Evolutionary conservation across 495 filamentous ascomycete genomes (phyloP).

Genomic region (Rusavskia elegans): DNA sequence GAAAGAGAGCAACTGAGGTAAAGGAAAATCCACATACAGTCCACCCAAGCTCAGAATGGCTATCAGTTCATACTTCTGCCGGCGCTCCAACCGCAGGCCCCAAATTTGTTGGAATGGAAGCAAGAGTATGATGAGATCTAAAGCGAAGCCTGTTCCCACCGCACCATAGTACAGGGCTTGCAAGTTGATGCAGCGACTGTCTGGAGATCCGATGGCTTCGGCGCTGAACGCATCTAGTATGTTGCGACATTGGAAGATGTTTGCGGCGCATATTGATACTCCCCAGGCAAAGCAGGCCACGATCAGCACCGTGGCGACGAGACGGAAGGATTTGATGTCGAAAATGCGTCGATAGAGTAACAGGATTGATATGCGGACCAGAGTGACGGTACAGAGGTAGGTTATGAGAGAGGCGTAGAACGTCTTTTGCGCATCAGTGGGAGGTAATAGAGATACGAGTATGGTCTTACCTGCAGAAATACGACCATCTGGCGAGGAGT

Average conservation of each 20-base stretch:
- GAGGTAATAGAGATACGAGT: neutral
- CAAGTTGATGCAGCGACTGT: conserved; percentile 26
- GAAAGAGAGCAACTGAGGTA: neutral
- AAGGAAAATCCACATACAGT: conserved; percentile 9
- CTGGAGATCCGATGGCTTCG: conserved; percentile 3
- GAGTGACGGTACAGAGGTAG: conserved; percentile 19
- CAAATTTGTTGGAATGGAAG: conserved; percentile 19
- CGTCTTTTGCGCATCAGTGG: conserved; percentile 6
- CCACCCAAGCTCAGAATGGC: conserved; percentile 15
- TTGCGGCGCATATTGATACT: conserved; percentile 24
- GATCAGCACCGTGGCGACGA: conserved; percentile 18
- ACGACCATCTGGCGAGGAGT: neutral
- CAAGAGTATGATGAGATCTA: conserved; percentile 28
- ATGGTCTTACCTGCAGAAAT: neutral
- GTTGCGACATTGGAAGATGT: conserved; percentile 29
- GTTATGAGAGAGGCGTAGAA: conserved; percentile 20
- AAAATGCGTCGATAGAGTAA: conserved; percentile 23
- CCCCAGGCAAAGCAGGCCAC: conserved; percentile 22
- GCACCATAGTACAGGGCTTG: conserved; percentile 26
- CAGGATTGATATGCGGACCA: conserved; percentile 21
- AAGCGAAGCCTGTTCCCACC: conserved; percentile 27
- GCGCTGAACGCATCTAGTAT: conserved; percentile 24
- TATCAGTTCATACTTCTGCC: conserved; percentile 10
- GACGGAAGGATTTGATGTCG: conserved; percentile 14
- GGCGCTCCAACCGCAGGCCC: conserved; percentile 7